Evolutionary conservation across 768 basidiomycete species (phyloP).

Genomic region (Tylopilus subfusipes): DNA sequence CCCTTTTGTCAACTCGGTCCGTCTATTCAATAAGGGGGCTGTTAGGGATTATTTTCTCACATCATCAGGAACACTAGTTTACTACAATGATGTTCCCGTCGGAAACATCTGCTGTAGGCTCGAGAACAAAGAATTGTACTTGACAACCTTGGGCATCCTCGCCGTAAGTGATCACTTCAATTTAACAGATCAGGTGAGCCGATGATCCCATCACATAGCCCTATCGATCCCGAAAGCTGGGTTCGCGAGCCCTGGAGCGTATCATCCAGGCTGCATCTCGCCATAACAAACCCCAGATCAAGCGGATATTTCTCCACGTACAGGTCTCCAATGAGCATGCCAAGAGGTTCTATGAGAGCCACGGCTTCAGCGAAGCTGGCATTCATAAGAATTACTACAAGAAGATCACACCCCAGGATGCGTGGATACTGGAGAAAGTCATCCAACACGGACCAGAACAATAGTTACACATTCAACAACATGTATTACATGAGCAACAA

Average conservation of each 20-base stretch:
- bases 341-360: slow-evolving; percentile 77
- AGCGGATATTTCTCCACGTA: slow-evolving; percentile 78
- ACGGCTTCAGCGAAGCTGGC: slow-evolving; percentile 71
- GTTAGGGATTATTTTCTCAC: slow-evolving; percentile 21
- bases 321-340: slow-evolving; percentile 78
- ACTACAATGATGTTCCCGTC: slow-evolving; percentile 90
- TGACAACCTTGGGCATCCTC: slow-evolving; percentile 91
- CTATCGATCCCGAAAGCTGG: slow-evolving; percentile 76
- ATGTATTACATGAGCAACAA: slow-evolving; percentile 24
- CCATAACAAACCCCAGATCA: slow-evolving; percentile 59
- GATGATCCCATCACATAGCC: slow-evolving; percentile 47
- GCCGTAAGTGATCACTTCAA: slow-evolving; percentile 52
- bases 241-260: slow-evolving; percentile 66
- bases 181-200: slow-evolving; percentile 11
- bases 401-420: slow-evolving; percentile 79
- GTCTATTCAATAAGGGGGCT: slow-evolving; percentile 31
- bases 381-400: slow-evolving; percentile 81
- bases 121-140: slow-evolving; percentile 64
- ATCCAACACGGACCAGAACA: slow-evolving; percentile 32
- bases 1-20: slow-evolving; percentile 84
- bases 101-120: slow-evolving; percentile 85
- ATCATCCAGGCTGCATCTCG: slow-evolving; percentile 61
- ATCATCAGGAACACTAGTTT: slow-evolving; percentile 50
- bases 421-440: slow-evolving; percentile 79
- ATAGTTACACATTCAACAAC: slow-evolving; percentile 23